Base-by-base conservation (phyloP, 2,329 filamentous ascomycete genomes). In the Colletotrichum sublineola region DNA sequence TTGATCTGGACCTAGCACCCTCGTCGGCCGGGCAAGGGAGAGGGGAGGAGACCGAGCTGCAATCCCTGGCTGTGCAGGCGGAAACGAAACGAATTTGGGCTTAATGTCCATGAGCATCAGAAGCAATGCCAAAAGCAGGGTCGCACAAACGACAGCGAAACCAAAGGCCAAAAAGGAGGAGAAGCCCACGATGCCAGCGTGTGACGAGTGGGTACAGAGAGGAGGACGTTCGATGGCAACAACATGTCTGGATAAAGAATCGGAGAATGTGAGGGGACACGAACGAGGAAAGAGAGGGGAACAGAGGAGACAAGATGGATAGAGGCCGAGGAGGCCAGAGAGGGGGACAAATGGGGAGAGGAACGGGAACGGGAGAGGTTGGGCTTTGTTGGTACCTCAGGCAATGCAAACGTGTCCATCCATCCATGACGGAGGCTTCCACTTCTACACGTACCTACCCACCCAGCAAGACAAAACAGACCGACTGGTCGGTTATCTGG, bases 61-160 rank as follows among this genome's bases (percentile, higher is more conserved):
- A 33, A 71, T 68, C 68, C 68, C 58, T 68, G 64, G 58, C 36
- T 20, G 38, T 12, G 5, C 60, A 50, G 52, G 53, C n/a, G 58
- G 60, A 68, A 72, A 72, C 65, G 44, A 72, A 72, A 68, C 58
- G 24, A 29, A 68, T n/a, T 68, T 63, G 15, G 65, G 66, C 14
- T 48, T 69, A 69, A 60, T 31, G 60, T 40, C 15, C 20, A 48
- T 40, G 52, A 61, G 58, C 62, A 31, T 40, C 20, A 63, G 69
- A 56, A 33, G 52, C 66, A 40, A 58, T 64, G 58, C 65, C 36
- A 55, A 11, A 55, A 52, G 46, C 38, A 29, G 57, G 31, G 46
- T 55, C 24, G 52, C 20, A 50, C 31, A 50, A 50, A 11, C 6
- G 57, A 40, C 57, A 52, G 42, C 55, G n/a, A 36, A 14, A 42